Conservation (phyloP, 495 filamentous ascomycete species). For the Trichoderma erinaceum region DNA sequence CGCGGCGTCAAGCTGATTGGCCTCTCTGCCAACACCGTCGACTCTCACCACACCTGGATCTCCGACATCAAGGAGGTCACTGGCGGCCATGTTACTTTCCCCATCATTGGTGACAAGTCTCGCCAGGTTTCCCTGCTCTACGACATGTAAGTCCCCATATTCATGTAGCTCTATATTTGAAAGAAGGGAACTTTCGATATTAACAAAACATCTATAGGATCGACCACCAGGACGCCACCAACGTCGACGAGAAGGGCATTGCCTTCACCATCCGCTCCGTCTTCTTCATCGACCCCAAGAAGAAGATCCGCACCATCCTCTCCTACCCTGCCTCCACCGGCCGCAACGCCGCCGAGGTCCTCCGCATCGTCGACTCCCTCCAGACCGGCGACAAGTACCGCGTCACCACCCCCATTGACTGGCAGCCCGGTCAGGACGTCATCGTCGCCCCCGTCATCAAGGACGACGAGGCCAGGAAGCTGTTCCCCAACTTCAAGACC, state of each 20-base stretch:
- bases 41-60: conserved; percentile 70
- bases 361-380: conserved; percentile 91
- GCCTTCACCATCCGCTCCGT: conserved; percentile 98
- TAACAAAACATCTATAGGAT: conserved; percentile 46
- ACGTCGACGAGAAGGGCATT: conserved; percentile 92
- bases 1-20: conserved; percentile 94
- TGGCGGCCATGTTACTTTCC: conserved; percentile 75
- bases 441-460: conserved; percentile 88
- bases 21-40: conserved; percentile 74
- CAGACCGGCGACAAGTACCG: conserved; percentile 97
- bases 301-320: conserved; percentile 93
- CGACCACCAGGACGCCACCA: conserved; percentile 68
- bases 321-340: conserved; percentile 96
- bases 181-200: not conserved
- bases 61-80: conserved; percentile 94
- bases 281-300: conserved; percentile 98
- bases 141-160: conserved; percentile 69
- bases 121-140: conserved; percentile 86
- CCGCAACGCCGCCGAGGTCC: conserved; percentile 91
- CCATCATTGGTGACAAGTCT: conserved; percentile 96
- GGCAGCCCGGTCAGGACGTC: conserved; percentile 86
- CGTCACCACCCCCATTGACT: conserved; percentile 90
- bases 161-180: not conserved
- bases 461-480: conserved; percentile 77
- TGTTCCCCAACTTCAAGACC: conserved; percentile 84